Base-by-base conservation (phyloP, 148 eudicot species). In the Simmondsia chinensis region DNA sequence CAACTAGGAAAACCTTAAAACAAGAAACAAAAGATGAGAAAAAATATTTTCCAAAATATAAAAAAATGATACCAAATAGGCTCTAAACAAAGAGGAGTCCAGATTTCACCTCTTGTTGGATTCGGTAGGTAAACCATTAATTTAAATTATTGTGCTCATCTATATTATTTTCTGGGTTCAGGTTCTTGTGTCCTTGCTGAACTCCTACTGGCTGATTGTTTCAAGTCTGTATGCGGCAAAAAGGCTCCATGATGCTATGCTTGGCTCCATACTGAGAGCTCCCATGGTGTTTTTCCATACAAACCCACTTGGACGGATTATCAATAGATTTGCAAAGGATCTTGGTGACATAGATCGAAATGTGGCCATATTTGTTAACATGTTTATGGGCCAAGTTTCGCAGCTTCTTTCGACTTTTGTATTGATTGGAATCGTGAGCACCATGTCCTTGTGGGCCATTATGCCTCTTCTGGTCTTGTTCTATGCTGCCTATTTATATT, bases 271-370 rank as follows among this genome's bases (percentile, higher is more conserved):
- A 22, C 59, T 89, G 55, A 61, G 80, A 62, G 97, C 97, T 64
- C 97, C 97, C 15, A 84, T 89, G 97, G 85, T 81, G 43, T 89
- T 89, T 58, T 89, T 84, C 56, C 91, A 89, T 51, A 84, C 97
- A 38, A 89, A 84, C 65, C 97, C 95, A 19, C 84, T 89, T 48
- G 97, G 97, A 41, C 71, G 97, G 25, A 67, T 89, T 47, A 84
- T 89, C 63, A 89, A 89, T 63, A 82, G 97, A 54, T 84, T 89
- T 57, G 87, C 97, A 4, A 89, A 89, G 80, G 97, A 89, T 64
- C 66, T 78, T 14, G 85, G 97, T 43, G 97, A 89, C 52, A 76
- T 89, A 38, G 97, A 89, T 57, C 57, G 97, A 33, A 81, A 55
- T 65, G 87, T 89, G 57, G 93, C 95, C 4, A 62, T 84, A 27